phyloP scores from a whole-genome alignment of 2,329 filamentous ascomycete genomes.

The Drechslera avenae region DNA sequence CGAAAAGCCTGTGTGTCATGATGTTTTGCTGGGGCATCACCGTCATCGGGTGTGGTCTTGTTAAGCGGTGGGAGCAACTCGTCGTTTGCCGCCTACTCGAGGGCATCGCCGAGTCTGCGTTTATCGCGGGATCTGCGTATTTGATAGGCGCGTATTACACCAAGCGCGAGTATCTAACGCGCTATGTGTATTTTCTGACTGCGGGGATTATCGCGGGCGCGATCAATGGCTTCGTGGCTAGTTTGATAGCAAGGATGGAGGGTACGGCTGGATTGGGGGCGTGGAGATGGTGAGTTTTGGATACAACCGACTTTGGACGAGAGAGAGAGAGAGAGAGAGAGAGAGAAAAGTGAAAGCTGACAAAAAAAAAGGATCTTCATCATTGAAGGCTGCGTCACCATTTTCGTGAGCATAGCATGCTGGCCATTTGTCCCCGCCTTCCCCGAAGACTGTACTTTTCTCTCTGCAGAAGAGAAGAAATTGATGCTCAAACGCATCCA shows the following conservation, averaged over 20 bases:
- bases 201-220: conserved; percentile 60
- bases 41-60: conserved; percentile 40
- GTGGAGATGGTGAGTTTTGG: conserved; percentile 39
- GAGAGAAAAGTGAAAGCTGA: too few relatives aligned
- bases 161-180: conserved; percentile 59
- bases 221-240: conserved; percentile 60
- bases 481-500: conserved; percentile 59
- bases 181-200: conserved; percentile 59
- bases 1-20: conserved; percentile 42
- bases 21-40: conserved; percentile 45
- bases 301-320: too few relatives aligned
- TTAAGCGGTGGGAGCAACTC: conserved; percentile 35
- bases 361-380: conserved; percentile 63
- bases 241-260: conserved; percentile 47
- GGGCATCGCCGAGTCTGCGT: conserved; percentile 40
- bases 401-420: conserved; percentile 53
- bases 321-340: too few relatives aligned
- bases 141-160: conserved; percentile 53
- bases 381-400: conserved; percentile 63
- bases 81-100: conserved; percentile 38
- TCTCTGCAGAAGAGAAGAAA: conserved; percentile 56
- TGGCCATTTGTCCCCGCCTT: conserved; percentile 58
- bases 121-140: conserved; percentile 36
- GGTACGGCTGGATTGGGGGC: conserved; percentile 30
- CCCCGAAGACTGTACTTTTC: conserved; percentile 56